Conservation (phyloP, 805 yeast genomes). For the Saturnispora besseyi region DNA sequence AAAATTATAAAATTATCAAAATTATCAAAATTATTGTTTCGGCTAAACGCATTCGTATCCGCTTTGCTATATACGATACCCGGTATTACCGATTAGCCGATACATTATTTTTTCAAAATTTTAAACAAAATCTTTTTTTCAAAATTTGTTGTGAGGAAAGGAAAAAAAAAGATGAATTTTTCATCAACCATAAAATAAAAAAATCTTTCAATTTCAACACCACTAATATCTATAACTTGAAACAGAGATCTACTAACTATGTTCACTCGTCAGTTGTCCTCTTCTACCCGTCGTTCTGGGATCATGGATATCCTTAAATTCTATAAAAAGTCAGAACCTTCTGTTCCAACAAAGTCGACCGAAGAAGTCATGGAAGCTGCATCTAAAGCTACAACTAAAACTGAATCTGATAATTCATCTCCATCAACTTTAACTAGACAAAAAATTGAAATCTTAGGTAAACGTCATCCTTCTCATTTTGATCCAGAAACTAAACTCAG, state of each 20-base stretch:
- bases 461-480: conserved; percentile 20
- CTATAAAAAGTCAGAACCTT: conserved; percentile 5
- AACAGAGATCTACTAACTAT: background rate
- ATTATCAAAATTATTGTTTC: no score
- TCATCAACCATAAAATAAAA: no score
- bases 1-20: no score
- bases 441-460: conserved; percentile 25
- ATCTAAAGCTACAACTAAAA: background rate
- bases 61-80: no score
- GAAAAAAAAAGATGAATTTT: no score
- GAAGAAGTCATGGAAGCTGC: conserved; percentile 5
- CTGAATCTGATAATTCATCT: background rate
- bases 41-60: no score
- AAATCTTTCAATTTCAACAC: no score
- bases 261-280: conserved; percentile 5
- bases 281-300: conserved; percentile 6
- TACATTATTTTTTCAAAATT: no score
- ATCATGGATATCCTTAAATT: conserved; percentile 8
- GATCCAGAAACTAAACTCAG: conserved; percentile 18
- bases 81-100: no score
- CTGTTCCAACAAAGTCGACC: conserved; percentile 5
- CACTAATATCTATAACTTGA: no score
- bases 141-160: no score
- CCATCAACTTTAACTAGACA: background rate
- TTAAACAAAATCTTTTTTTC: no score